Percentiles rank a stretch among this genome's conserved stretches.
These are phyloP conservation scores for Candolleomyces efflorescens DNA, from an alignment of 768 basidiomycete genomes.

Conservation along the genomic window DNA sequence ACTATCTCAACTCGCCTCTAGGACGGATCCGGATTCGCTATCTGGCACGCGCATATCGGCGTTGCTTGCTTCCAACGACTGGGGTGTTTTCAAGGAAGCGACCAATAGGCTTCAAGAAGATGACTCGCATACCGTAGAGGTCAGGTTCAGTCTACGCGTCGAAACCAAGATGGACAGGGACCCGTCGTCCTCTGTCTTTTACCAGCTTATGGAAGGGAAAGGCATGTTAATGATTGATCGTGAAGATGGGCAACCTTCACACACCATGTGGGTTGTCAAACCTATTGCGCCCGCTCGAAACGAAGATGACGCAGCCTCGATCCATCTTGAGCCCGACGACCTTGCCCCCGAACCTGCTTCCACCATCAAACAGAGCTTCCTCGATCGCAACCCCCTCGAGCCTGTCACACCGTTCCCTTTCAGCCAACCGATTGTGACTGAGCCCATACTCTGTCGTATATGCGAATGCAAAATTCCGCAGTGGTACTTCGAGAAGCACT, in stretches of 20 bases:
- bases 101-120: slow-evolving; percentile 82
- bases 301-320: slow-evolving; percentile 60
- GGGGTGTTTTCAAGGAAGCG: slow-evolving; percentile 81
- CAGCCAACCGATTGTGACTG: slow-evolving; percentile 70
- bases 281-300: slow-evolving; percentile 70
- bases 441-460: slow-evolving; percentile 91
- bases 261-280: slow-evolving; percentile 98
- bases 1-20: slow-evolving; percentile 24
- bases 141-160: slow-evolving; percentile 82
- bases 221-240: slow-evolving; percentile 99
- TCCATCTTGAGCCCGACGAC: slow-evolving; percentile 50
- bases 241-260: slow-evolving; percentile 80
- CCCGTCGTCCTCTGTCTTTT: slow-evolving; percentile 49
- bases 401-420: slow-evolving; percentile 72
- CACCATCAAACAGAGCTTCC: slow-evolving; percentile 32
- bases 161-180: slow-evolving; percentile 59
- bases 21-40: slow-evolving; percentile 78
- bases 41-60: slow-evolving; percentile 77
- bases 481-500: slow-evolving; percentile 99
- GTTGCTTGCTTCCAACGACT: slow-evolving; percentile 75
- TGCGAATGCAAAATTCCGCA: slow-evolving; percentile 96
- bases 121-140: slow-evolving; percentile 92
- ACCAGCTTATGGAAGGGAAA: slow-evolving; percentile 92
- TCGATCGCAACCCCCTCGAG: slow-evolving; percentile 33
- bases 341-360: slow-evolving; percentile 39